phyloP scores from a whole-genome alignment of 2,329 filamentous ascomycete species.

The Xenosphaeropsis pyriputrescens region DNA sequence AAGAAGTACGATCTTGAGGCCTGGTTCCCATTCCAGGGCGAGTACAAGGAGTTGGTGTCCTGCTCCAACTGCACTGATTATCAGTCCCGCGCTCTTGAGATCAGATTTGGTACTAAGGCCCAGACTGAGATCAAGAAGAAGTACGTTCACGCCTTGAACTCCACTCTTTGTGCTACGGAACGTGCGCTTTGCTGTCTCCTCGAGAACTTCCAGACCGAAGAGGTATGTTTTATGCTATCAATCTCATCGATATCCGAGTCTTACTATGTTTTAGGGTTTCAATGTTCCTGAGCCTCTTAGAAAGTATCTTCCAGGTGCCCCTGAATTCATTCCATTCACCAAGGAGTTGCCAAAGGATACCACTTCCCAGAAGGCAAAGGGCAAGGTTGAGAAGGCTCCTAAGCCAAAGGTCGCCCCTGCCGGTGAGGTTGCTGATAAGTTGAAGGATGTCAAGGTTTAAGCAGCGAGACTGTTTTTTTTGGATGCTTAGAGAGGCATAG shows the following conservation, averaged over 20 bases:
- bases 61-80: conserved; percentile 98
- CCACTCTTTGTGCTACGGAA: conserved; percentile 80
- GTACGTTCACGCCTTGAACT: conserved; percentile 88
- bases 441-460: conserved; percentile 15
- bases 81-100: conserved; percentile 86
- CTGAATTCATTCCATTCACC: conserved; percentile 77
- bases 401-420: conserved; percentile 14
- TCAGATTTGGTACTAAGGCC: conserved; percentile 79
- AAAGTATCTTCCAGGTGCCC: conserved; percentile 80
- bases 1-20: conserved; percentile 97
- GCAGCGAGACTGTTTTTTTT: background rate
- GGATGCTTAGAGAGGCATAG: background rate
- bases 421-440: conserved; percentile 17
- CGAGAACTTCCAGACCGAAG: conserved; percentile 91
- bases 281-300: conserved; percentile 69
- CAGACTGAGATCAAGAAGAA: conserved; percentile 76
- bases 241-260: background rate
- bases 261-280: conserved; percentile 39
- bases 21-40: conserved; percentile 90
- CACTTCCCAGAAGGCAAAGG: conserved; percentile 40
- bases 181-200: conserved; percentile 86
- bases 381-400: conserved; percentile 15
- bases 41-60: conserved; percentile 96
- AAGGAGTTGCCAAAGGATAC: conserved; percentile 74
- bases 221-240: conserved; percentile 33